Evolutionary conservation across 441 rosid species (phyloP).

Genomic region (Arabidopsis lyrata): DNA sequence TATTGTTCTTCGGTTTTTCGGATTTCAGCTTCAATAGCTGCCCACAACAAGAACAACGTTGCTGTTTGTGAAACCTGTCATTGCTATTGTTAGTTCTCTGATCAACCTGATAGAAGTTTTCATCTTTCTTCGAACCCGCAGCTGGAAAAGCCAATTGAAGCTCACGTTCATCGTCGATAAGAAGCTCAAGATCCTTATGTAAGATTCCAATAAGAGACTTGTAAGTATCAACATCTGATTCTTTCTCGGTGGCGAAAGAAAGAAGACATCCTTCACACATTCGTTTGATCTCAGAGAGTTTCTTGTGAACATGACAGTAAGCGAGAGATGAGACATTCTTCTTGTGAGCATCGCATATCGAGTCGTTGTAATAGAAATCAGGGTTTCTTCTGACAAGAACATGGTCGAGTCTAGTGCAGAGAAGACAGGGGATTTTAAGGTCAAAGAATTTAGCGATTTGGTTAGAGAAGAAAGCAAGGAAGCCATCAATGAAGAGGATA

Average conservation of each 20-base stretch:
- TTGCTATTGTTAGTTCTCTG: constrained; percentile 20
- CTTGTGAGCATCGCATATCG: constrained; percentile 82
- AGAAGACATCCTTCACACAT: constrained; percentile 97
- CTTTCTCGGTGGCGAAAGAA: constrained; percentile 82
- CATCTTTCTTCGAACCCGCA: constrained; percentile 56
- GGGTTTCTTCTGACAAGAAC: constrained; percentile 59
- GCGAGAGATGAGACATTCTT: constrained; percentile 83
- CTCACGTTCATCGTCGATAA: constrained; percentile 71
- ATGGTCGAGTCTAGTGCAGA: constrained; percentile 91
- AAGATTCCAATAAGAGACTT: constrained; percentile 83
- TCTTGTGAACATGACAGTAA: constrained; percentile 86
- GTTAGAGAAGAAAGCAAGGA: constrained; percentile 69
- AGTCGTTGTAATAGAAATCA: constrained; percentile 82
- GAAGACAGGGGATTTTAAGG: constrained; percentile 81
- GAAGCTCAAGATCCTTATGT: constrained; percentile 77
- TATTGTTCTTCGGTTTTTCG: constrained; percentile 45
- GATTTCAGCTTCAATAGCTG: constrained; percentile 63
- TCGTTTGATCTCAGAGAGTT: constrained; percentile 75
- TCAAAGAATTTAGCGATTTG: constrained; percentile 80
- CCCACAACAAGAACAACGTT: constrained; percentile 73
- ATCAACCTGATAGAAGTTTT: constrained; percentile 25
- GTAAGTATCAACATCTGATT: constrained; percentile 74
- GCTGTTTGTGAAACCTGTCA: constrained; percentile 32
- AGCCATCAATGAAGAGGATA: constrained; percentile 78
- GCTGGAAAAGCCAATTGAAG: constrained; percentile 52